Percentiles rank a stretch among this genome's conserved stretches.
Conservation (phyloP, 2,329 filamentous ascomycete genomes). For the Acephala macrosclerotiorum region DNA sequence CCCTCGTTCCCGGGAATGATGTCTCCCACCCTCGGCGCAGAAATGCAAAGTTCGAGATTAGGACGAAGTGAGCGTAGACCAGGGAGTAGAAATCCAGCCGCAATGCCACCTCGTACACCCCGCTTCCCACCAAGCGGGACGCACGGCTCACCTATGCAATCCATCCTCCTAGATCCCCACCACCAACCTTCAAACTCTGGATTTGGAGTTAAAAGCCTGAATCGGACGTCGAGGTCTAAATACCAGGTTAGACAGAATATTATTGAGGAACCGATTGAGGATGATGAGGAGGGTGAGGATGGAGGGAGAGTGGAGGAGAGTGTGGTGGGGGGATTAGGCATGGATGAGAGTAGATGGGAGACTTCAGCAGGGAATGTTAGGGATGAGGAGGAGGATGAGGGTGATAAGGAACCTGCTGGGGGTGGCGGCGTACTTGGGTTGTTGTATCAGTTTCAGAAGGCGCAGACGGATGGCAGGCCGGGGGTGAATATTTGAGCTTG, state of each 20-base stretch:
- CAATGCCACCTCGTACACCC: constrained; percentile 48
- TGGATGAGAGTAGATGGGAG: constrained; percentile 54
- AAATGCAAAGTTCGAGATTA: constrained; percentile 61
- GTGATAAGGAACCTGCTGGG: constrained; percentile 53
- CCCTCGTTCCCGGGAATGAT: constrained; percentile 77
- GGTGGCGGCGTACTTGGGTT: constrained; percentile 68
- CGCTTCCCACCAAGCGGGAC: constrained; percentile 50
- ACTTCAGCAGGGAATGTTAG: constrained; percentile 41
- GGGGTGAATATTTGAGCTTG: constrained; percentile 45
- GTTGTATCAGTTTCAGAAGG: constrained; percentile 72
- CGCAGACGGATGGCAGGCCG: constrained; percentile 57
- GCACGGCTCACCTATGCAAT: constrained; percentile 66
- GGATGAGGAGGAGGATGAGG: constrained; percentile 53
- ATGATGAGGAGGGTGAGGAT: constrained; percentile 44
- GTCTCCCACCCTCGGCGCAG: constrained; percentile 64
- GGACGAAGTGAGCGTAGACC: constrained; percentile 53
- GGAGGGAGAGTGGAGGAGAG: constrained; percentile 27
- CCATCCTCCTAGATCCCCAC: constrained; percentile 77
- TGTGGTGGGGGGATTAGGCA: constrained; percentile 34
- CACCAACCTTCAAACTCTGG: constrained; percentile 69
- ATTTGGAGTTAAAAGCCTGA: constrained; percentile 53
- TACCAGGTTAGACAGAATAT: constrained; percentile 58
- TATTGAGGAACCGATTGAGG: constrained; percentile 63
- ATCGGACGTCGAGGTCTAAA: constrained; percentile 53
- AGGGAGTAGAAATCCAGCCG: constrained; percentile 50